Percentiles rank a stretch among this genome's conserved stretches.
phyloP scores from a whole-genome alignment of 2,329 filamentous ascomycete genomes.

The Aureobasidium sp. region DNA sequence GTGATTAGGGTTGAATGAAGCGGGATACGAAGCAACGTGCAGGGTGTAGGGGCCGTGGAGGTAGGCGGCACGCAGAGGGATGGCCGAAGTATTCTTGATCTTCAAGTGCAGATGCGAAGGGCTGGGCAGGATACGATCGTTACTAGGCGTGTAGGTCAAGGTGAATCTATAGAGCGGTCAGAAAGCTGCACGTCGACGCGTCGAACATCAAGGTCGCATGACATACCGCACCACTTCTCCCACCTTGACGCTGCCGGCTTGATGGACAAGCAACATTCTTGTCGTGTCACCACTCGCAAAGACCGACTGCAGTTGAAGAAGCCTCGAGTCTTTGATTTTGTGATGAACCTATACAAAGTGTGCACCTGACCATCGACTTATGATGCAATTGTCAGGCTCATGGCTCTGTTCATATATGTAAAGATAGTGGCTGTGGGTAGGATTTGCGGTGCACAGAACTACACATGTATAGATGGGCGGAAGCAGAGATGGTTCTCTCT shows the following conservation, averaged over 20 bases:
- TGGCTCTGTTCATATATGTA: not conserved
- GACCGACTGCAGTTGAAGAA: not conserved
- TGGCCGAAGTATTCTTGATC: constrained; percentile 85
- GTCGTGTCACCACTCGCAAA: not conserved
- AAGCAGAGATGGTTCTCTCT: not conserved
- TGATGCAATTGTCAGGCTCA: constrained; percentile 1
- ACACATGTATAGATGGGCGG: not conserved
- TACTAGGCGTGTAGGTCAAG: constrained; percentile 81
- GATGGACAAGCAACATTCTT: constrained; percentile 80
- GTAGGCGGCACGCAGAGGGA: constrained; percentile 88
- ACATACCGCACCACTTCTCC: constrained; percentile 81
- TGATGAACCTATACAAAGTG: not conserved
- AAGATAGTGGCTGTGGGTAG: not conserved
- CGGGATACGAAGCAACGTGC: constrained; percentile 77
- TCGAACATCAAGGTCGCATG: constrained; percentile 6
- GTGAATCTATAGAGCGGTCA: constrained; percentile 50
- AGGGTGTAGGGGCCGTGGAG: constrained; percentile 93
- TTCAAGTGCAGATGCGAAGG: constrained; percentile 75
- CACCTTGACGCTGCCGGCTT: constrained; percentile 84
- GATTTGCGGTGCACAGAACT: no score
- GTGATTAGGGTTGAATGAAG: constrained; percentile 73
- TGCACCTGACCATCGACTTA: constrained; percentile 10
- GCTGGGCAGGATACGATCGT: constrained; percentile 83
- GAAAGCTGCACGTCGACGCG: not conserved
- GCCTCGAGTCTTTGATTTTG: not conserved